Evolutionary conservation across 176 grass and related monocot genomes (phyloP), one percentile per base, ranked within the genome.

Genomic region (Miscanthus lutarioriparius): DNA sequence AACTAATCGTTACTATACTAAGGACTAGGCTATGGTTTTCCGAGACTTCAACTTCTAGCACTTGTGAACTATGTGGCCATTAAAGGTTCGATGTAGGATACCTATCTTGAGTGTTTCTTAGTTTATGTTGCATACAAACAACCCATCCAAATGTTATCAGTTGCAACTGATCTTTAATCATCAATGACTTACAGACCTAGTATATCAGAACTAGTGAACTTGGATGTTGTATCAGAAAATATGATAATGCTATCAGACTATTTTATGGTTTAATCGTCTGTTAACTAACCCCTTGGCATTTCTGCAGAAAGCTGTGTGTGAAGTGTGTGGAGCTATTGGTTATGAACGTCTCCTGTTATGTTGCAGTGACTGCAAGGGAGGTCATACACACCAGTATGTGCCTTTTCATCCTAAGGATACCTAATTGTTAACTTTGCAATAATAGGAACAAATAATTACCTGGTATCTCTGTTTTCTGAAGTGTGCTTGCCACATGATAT

Each of bases 221-320:
- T 53, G 2, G 19, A 54, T 70, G 36, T 0, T 67, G 10, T 33
- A 22, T 48, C 3, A 14, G 2, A 3, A 3, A 65, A 35, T 80
- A 67, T 67, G 63, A 64, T 25, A 74, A 37, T 68, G 23, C 36
- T 11, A 69, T 28, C 7, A 39, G 15, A 28, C 9, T 63, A 58
- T 17, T 38, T 64, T 72, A 62, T 27, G 12, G 5, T 79, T 64
- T 19, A 45, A 20, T 37, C 7, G 36, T 53, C 32, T 4, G 3
- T 30, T 15, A 23, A 53, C 44, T 11, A 53, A 25, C 20, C 22
- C 25, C 45, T 56, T 69, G 12, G 6, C 63, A 62, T 80, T 85
- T 59, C n/a, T 80, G 82, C 87, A 89, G 87, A 45, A 8, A 36
- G 58, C 12, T 68, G 62, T 89, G 22, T 89, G 87, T 47, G 87